Percentiles rank a stretch among this genome's conserved stretches.
These are phyloP conservation scores for Fonsecaea monophora DNA, from an alignment of 2,329 filamentous ascomycete genomes.

Conservation along the genomic window DNA sequence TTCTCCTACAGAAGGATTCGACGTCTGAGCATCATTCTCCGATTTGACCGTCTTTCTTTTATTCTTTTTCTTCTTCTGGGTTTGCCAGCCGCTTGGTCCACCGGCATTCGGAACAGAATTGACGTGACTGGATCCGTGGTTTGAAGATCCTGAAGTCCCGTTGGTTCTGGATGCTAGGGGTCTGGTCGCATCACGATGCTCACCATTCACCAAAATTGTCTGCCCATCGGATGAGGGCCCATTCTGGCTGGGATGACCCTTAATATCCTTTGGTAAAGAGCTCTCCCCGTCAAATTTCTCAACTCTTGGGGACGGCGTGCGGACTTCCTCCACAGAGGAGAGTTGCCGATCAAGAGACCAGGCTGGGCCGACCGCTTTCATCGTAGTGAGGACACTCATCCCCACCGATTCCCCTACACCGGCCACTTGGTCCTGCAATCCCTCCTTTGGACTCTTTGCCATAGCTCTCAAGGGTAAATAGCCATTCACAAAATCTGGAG, in stretches of 20 bases:
- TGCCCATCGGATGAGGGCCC: slow-evolving; percentile 6
- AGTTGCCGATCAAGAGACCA: slow-evolving; percentile 37
- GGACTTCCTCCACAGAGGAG: slow-evolving; percentile 43
- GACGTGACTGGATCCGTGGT: background rate
- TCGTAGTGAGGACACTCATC: slow-evolving; percentile 9
- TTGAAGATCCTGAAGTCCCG: slow-evolving; percentile 38
- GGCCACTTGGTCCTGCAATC: slow-evolving; percentile 1
- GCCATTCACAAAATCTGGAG: slow-evolving; percentile 22
- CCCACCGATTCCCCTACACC: slow-evolving; percentile 12
- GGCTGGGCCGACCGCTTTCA: slow-evolving; percentile 16
- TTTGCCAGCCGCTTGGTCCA: slow-evolving; percentile 48
- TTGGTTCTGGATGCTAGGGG: slow-evolving; percentile 49
- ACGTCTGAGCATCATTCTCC: slow-evolving; percentile 43
- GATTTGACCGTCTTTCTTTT: slow-evolving; percentile 51
- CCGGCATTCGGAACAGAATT: slow-evolving; percentile 5
- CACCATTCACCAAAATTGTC: slow-evolving; percentile 23
- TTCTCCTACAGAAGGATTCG: slow-evolving; percentile 46
- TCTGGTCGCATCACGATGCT: slow-evolving; percentile 47
- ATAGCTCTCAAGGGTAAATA: slow-evolving; percentile 18
- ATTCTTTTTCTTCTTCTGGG: slow-evolving; percentile 50
- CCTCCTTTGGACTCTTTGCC: slow-evolving; percentile 1
- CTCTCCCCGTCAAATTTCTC: slow-evolving; percentile 18
- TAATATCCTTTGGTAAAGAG: slow-evolving; percentile 10
- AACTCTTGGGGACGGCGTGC: slow-evolving; percentile 41
- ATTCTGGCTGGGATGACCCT: background rate